These are phyloP conservation scores for Quercus variabilis DNA, from an alignment of 306 rosid genomes.

Conservation along the genomic window DNA sequence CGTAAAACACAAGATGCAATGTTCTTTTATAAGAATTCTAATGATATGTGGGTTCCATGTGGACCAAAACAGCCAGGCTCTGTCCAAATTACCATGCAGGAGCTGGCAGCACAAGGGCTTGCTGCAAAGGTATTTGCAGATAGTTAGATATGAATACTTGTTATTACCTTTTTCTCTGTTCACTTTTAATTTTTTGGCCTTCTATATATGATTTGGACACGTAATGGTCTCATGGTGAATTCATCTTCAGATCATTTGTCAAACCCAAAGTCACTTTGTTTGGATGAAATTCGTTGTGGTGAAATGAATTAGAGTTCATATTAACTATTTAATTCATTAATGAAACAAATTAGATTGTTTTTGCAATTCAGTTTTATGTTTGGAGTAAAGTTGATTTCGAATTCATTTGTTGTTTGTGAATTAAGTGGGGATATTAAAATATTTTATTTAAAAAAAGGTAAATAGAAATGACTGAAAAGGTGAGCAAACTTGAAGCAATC, in stretches of 20 bases:
- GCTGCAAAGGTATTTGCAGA: slow-evolving; percentile 71
- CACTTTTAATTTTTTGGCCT: neutral
- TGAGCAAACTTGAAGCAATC: neutral
- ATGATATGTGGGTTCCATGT: slow-evolving; percentile 84
- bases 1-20: slow-evolving; percentile 99
- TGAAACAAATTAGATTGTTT: neutral
- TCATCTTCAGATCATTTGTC: neutral
- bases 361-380: neutral
- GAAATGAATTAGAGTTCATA: neutral
- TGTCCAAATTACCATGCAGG: slow-evolving; percentile 78
- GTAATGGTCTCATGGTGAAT: neutral
- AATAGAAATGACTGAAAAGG: neutral
- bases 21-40: slow-evolving; percentile 64
- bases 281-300: neutral
- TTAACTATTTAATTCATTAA: neutral
- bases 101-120: slow-evolving; percentile 74
- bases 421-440: neutral
- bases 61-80: slow-evolving; percentile 85
- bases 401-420: neutral
- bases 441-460: neutral
- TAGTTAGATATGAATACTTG: slow-evolving; percentile 14
- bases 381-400: neutral
- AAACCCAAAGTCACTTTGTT: neutral
- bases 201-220: neutral
- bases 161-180: neutral